Percentiles rank a stretch among this genome's conserved stretches.
Conservation (phyloP, 192 early-diverging fungal genomes). For the Coemansia sp. region DNA sequence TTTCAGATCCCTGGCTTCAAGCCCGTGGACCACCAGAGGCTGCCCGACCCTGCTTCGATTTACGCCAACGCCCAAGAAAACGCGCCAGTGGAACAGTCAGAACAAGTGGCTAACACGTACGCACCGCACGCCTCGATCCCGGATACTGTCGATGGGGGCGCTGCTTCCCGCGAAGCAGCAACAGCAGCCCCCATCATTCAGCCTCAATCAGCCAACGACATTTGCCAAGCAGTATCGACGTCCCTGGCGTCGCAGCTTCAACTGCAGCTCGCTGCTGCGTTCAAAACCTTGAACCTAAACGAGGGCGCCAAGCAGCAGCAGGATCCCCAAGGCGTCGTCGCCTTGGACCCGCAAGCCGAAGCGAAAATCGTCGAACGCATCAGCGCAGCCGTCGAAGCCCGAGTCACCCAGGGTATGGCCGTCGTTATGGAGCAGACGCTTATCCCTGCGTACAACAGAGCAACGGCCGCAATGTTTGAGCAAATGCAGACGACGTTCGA, state of each 20-base stretch:
- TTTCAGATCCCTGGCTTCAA: constrained; percentile 32
- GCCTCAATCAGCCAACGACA: neutral
- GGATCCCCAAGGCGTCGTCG: neutral
- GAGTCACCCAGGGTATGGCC: constrained; percentile 32
- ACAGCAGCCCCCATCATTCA: neutral
- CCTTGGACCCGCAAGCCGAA: constrained; percentile 30
- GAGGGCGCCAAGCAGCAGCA: neutral
- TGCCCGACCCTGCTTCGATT: constrained; percentile 34
- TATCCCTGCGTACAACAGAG: constrained; percentile 52
- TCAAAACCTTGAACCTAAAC: constrained; percentile 14
- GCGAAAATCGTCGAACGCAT: constrained; percentile 36
- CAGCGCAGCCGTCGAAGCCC: constrained; percentile 26
- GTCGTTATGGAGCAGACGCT: constrained; percentile 45
- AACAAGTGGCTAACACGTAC: neutral
- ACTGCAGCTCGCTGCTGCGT: constrained; percentile 23
- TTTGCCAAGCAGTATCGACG: constrained; percentile 3
- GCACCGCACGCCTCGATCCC: neutral
- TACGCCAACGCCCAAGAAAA: constrained; percentile 13
- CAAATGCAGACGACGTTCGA: constrained; percentile 56
- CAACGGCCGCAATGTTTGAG: constrained; percentile 56
- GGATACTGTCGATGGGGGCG: neutral
- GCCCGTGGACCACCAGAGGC: constrained; percentile 15
- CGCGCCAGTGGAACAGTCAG: constrained; percentile 1
- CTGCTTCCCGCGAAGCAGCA: neutral
- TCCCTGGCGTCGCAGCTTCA: constrained; percentile 20